Base-by-base conservation (phyloP, 306 rosid genomes). In the Urtica urens region DNA sequence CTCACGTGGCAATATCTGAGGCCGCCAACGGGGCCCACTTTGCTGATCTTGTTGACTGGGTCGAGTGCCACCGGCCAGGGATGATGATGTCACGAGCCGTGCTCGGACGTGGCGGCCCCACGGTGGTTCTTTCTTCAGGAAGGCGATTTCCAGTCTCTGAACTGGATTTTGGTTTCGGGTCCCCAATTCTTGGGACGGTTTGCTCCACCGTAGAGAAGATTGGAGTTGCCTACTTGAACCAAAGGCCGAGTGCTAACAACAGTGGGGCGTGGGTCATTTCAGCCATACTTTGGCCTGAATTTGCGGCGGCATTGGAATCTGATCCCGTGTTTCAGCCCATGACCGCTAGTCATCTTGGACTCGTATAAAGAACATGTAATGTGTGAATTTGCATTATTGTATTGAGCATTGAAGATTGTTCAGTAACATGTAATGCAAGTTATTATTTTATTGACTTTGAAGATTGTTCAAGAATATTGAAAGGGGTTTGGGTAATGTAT, bases 201-300 rank as follows among this genome's bases (percentile, higher is more conserved):
- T 72, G 93, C 24, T 78, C 74, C 42, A 74, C 75, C 2, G 38
- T 81, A 9, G 72, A 70, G 51, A 71, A 43, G 46, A 67, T 76
- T 17, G 95, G 96, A 21, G 95, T 83, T 68, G 86, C 80, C 55
- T 83, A 78, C 54, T 57, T 88, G 80, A 88, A 88, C 55, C 96
- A 88, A 42, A 81, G 96, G 72, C 72, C 63, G 12, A 78, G 90
- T 71, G 93, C 78, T 6, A 61, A 43, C 25, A 83, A 73, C 28
- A 77, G 81, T 71, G 95, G 93, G 23, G 81, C 95, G 0, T 78
- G 95, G 96, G 83, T 80, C 1, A 70, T 88, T 17, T 83, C 96
- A 14, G 87, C 95, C 39, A 88, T 88, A 55, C 35, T 88, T 21
- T 85, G 94, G 90, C 95, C 96, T 3, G 59, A 76, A 55, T 51